Percentiles rank a stretch among this genome's conserved stretches.
phyloP scores from a whole-genome alignment of 2,329 filamentous ascomycete species.

The Calonectria pauciramosa region DNA sequence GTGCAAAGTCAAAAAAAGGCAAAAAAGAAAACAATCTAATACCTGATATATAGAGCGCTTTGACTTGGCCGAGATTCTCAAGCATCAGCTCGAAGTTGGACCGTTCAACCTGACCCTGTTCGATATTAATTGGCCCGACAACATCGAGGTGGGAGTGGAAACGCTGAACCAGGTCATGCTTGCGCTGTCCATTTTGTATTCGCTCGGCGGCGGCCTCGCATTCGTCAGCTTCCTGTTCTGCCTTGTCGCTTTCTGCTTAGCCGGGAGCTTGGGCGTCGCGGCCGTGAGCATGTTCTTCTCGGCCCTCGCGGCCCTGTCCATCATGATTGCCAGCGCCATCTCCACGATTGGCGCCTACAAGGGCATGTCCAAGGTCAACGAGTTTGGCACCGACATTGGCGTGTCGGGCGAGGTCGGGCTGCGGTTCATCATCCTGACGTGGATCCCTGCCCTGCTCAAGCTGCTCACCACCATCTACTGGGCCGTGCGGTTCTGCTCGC shows the following conservation, averaged over 20 bases:
- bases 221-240: not conserved
- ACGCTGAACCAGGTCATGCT: slow-evolving; percentile 14
- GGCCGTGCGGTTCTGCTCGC: not conserved
- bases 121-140: slow-evolving; percentile 6
- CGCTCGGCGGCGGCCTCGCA: slow-evolving; percentile 1
- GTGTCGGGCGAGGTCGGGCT: slow-evolving; percentile 8
- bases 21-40: not conserved
- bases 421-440: slow-evolving; percentile 10
- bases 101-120: slow-evolving; percentile 2
- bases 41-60: not conserved
- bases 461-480: slow-evolving; percentile 10
- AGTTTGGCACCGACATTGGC: not conserved
- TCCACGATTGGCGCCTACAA: slow-evolving; percentile 15
- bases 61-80: slow-evolving; percentile 8
- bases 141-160: slow-evolving; percentile 5
- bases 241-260: slow-evolving; percentile 2
- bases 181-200: not conserved
- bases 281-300: slow-evolving; percentile 14
- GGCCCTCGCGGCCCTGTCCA: not conserved
- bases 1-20: not conserved
- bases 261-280: not conserved
- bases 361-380: slow-evolving; percentile 3
- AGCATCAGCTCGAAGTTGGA: not conserved
- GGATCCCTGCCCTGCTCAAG: slow-evolving; percentile 3
- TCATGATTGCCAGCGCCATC: not conserved